Base-by-base conservation (phyloP, 176 grass and related monocot species). In the Chloris gayana region DNA sequence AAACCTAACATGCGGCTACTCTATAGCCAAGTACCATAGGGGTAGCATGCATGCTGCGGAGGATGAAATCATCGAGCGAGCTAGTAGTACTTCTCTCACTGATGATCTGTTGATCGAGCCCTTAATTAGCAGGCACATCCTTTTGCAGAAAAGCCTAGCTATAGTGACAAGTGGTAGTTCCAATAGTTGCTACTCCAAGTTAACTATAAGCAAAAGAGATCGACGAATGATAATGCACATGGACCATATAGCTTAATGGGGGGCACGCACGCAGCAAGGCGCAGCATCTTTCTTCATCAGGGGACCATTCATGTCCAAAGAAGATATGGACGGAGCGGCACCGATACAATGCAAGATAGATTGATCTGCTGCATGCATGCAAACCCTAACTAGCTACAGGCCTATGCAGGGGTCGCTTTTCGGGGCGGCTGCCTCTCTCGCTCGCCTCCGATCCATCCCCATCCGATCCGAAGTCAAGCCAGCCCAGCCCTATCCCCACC, bases 271-370 rank as follows among this genome's bases (percentile, higher is more conserved):
- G 24, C 4, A 45, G n/a, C n/a, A n/a, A n/a, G n/a, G n/a, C n/a
- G 46, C 76, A 53, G 46, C 63, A 67, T 67, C 76, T 75, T 34
- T 75, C 62, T 75, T 54, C 51, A 54, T 19, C 21, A n/a, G 21
- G 81, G 89, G 89, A 87, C 89, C 89, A 67, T 71, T 83, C 69
- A 77, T 80, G 58, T 32, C 65, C 59, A 83, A 81, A 84, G 80
- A 81, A 84, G 80, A 84, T 84, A 87, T 59, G 85, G 67, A 66
- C 27, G 38, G 47, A 24, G 29, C 57, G 24, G 67, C 58, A 73
- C 67, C n/a, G n/a, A 84, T 53, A 53, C 22, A 9, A 26, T 61
- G 25, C n/a, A 24, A 25, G 56, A 6, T 61, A 29, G 71, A 51
- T 54, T 44, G 31, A 25, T 66, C 76, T 34, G 64, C 38, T 66